Percentiles rank a stretch among this genome's conserved stretches.
These are phyloP conservation scores for Gentiana dahurica DNA, from an alignment of 257 asterid species.

Conservation along the genomic window DNA sequence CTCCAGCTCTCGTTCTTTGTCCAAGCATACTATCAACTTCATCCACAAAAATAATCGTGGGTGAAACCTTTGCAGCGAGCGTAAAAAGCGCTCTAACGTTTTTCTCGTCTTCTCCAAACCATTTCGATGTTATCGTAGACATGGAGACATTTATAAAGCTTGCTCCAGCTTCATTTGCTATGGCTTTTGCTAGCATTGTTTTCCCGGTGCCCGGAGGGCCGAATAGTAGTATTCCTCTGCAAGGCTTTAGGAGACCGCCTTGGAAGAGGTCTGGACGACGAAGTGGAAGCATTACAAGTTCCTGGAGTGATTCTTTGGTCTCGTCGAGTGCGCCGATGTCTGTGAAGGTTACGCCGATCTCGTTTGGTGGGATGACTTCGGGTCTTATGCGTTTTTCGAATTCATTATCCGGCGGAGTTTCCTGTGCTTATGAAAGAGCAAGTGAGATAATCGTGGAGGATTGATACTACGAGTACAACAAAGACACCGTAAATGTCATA, in stretches of 20 bases:
- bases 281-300: slow-evolving; percentile 98
- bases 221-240: slow-evolving; percentile 92
- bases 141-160: slow-evolving; percentile 94
- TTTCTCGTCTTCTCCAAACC: slow-evolving; percentile 99
- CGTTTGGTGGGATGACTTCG: slow-evolving; percentile 87
- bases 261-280: slow-evolving; percentile 89
- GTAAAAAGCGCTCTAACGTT: slow-evolving; percentile 94
- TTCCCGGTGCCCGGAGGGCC: slow-evolving; percentile 99
- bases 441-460: too few relatives aligned
- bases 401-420: slow-evolving; percentile 84
- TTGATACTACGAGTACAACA: too few relatives aligned
- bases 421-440: slow-evolving; percentile 35
- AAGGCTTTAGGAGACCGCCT: slow-evolving; percentile 96
- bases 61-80: slow-evolving; percentile 93
- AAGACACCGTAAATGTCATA: too few relatives aligned
- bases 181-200: slow-evolving; percentile 99
- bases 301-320: slow-evolving; percentile 90
- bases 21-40: slow-evolving; percentile 99
- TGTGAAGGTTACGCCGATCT: slow-evolving; percentile 79
- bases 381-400: slow-evolving; percentile 92
- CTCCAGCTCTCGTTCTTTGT: slow-evolving; percentile 88
- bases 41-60: slow-evolving; percentile 87
- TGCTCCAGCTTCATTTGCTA: slow-evolving; percentile 95
- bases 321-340: slow-evolving; percentile 90
- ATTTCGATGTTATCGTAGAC: slow-evolving; percentile 96